phyloP scores from a whole-genome alignment of 177 flowering plant species.

The Vitis hybrid region DNA sequence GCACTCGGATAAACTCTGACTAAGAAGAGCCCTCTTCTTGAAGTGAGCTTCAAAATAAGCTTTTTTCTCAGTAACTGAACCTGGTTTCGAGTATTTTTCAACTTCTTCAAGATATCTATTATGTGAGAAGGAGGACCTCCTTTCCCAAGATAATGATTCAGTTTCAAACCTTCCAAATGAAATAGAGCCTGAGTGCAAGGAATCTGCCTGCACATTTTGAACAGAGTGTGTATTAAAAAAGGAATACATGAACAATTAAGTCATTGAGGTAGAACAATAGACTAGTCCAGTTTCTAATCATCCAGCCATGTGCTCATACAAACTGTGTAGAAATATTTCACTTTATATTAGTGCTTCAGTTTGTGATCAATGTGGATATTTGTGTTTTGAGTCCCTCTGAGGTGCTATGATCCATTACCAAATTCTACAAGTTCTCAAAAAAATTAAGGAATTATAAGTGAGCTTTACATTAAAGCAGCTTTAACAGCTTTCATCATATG shows the following conservation, averaged over 20 bases:
- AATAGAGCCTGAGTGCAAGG: slow-evolving; percentile 74
- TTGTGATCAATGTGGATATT: no score
- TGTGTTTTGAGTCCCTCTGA: no score
- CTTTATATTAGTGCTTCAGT: no score
- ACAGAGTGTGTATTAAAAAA: neutral
- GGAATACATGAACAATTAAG: neutral
- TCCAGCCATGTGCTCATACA: neutral
- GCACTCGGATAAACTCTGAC: slow-evolving; percentile 36
- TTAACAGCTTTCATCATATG: no score
- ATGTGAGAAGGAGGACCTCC: slow-evolving; percentile 81
- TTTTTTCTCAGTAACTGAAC: slow-evolving; percentile 79
- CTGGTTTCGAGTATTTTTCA: slow-evolving; percentile 75
- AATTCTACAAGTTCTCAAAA: no score
- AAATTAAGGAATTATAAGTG: no score
- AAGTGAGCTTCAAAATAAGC: slow-evolving; percentile 93
- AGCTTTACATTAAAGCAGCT: no score
- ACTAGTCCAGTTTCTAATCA: neutral
- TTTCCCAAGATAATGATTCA: slow-evolving; percentile 77
- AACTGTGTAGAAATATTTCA: neutral
- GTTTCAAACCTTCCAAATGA: slow-evolving; percentile 87
- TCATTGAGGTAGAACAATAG: neutral
- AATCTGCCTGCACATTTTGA: slow-evolving; percentile 45
- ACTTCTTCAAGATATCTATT: slow-evolving; percentile 87
- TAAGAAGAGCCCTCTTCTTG: slow-evolving; percentile 60
- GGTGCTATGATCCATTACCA: no score